phyloP scores from a whole-genome alignment of 768 basidiomycete species.

The Floccularia luteovirens region DNA sequence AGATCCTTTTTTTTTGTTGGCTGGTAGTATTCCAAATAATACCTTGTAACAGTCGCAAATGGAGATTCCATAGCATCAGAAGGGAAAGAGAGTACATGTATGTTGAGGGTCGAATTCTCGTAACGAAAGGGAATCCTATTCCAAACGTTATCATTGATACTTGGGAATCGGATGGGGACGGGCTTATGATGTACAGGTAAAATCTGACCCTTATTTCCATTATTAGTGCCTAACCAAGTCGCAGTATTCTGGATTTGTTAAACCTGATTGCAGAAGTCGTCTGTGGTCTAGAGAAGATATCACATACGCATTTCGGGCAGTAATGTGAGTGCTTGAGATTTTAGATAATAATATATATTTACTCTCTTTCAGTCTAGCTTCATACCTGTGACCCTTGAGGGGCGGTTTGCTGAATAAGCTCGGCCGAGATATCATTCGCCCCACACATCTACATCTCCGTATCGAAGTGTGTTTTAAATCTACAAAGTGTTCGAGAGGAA shows the following conservation, averaged over 20 bases:
- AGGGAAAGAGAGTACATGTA: conserved; percentile 79
- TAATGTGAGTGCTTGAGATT: conserved; percentile 44
- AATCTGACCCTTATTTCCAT: too few relatives aligned
- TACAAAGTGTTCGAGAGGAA: too few relatives aligned
- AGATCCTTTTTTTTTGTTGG: too few relatives aligned
- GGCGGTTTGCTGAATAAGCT: conserved; percentile 42
- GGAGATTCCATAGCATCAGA: conserved; percentile 82
- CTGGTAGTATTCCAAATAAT: too few relatives aligned
- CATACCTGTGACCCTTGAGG: conserved; percentile 77
- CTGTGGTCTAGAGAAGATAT: conserved; percentile 54
- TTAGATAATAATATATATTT: too few relatives aligned
- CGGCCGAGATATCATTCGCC: conserved; percentile 67
- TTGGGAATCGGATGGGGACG: conserved; percentile 73
- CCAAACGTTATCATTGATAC: conserved; percentile 65
- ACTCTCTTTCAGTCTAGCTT: conserved; percentile 60
- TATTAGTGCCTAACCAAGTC: conserved; percentile 14
- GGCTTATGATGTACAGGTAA: conserved; percentile 34
- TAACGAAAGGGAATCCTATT: conserved; percentile 60
- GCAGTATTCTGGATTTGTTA: conserved; percentile 46
- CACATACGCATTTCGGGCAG: conserved; percentile 59
- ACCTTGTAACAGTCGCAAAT: conserved; percentile 37
- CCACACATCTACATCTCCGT: conserved; percentile 74
- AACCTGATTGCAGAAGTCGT: conserved; percentile 70
- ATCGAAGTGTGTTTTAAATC: too few relatives aligned
- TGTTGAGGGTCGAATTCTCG: conserved; percentile 63